Conservation (phyloP, 1,284 basidiomycete species). For the Phlebopus sp. region DNA sequence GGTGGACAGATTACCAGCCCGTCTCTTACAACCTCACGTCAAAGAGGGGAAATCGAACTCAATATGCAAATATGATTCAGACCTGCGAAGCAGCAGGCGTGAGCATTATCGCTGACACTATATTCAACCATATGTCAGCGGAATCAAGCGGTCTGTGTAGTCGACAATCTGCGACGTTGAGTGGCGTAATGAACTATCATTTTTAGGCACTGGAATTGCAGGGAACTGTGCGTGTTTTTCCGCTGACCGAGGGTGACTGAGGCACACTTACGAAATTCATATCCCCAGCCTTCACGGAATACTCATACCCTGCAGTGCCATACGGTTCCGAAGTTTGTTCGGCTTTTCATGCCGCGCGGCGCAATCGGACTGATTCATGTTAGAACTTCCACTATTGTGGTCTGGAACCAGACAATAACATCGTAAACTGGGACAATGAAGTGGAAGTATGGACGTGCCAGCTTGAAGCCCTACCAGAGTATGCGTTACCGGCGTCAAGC, state of each 20-base stretch:
- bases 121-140: slow-evolving; percentile 68
- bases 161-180: background rate
- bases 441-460: slow-evolving; percentile 61
- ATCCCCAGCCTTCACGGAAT: slow-evolving; percentile 49
- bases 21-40: slow-evolving; percentile 60
- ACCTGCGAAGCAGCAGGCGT: slow-evolving; percentile 63
- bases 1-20: slow-evolving; percentile 73
- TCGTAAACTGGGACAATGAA: slow-evolving; percentile 52
- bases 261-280: background rate
- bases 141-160: slow-evolving; percentile 22
- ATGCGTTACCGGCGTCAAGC: slow-evolving; percentile 17
- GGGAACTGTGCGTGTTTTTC: slow-evolving; percentile 26
- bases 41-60: slow-evolving; percentile 53
- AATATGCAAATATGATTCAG: slow-evolving; percentile 54
- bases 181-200: background rate
- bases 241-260: no score
- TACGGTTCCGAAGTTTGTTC: slow-evolving; percentile 18
- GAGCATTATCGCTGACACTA: slow-evolving; percentile 56
- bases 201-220: slow-evolving; percentile 48
- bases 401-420: slow-evolving; percentile 45
- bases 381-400: slow-evolving; percentile 68
- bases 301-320: slow-evolving; percentile 26
- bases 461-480: slow-evolving; percentile 58
- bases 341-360: background rate
- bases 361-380: background rate